Conservation (phyloP, 2,329 filamentous ascomycete species). For the Ophiosphaerella korrae region DNA sequence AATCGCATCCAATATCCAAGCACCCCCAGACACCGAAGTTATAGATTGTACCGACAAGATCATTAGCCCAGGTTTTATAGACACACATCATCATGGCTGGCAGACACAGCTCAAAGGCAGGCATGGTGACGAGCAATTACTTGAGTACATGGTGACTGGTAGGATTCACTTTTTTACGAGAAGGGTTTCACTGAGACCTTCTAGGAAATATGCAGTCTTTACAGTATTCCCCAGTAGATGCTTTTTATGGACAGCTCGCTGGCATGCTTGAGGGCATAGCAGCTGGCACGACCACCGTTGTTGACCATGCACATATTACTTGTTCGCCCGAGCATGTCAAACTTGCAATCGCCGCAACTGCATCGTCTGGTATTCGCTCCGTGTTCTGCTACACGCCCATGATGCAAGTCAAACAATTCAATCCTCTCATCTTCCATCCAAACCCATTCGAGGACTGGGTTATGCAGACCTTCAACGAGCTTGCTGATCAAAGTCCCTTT, state of each 20-base stretch:
- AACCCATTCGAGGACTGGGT: conserved; percentile 54
- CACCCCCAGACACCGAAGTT: conserved; percentile 41
- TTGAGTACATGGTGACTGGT: conserved; percentile 52
- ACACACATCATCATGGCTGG: conserved; percentile 59
- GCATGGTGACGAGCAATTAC: conserved; percentile 55
- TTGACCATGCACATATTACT: conserved; percentile 60
- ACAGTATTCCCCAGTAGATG: conserved; percentile 30
- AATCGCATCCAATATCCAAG: conserved; percentile 35
- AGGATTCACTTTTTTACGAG: conserved; percentile 30
- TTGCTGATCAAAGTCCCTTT: conserved; percentile 36
- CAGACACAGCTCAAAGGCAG: conserved; percentile 62
- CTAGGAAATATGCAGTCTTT: conserved; percentile 47
- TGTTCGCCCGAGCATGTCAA: conserved; percentile 36
- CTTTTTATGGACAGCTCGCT: conserved; percentile 36
- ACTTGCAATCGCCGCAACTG: conserved; percentile 48
- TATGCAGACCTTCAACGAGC: conserved; percentile 43
- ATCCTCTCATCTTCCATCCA: conserved; percentile 54
- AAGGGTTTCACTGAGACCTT: conserved; percentile 45
- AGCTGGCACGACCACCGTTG: conserved; percentile 58
- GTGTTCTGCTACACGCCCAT: conserved; percentile 50
- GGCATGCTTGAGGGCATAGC: conserved; percentile 59
- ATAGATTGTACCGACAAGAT: conserved; percentile 60
- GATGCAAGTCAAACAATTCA: conserved; percentile 46
- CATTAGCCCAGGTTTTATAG: conserved; percentile 56
- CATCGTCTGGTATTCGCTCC: conserved; percentile 54